phyloP scores from a whole-genome alignment of 805 yeast genomes.

The Candida morakotiae region DNA sequence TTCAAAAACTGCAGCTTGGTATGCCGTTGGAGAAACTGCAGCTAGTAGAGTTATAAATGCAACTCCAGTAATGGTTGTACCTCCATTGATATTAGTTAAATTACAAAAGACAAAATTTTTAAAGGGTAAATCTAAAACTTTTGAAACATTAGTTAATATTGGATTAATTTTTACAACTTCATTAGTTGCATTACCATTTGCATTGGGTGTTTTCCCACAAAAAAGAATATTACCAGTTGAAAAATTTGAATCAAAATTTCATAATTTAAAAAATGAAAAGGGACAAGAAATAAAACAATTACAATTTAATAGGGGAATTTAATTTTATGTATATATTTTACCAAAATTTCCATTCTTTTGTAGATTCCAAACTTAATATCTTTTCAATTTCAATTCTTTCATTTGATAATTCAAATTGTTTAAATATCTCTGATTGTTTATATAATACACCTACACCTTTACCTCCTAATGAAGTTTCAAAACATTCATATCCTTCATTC shows the following conservation, averaged over 20 bases:
- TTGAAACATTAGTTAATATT: conserved; percentile 70
- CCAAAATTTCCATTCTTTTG: conserved; percentile 61
- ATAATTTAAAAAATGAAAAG: conserved; percentile 52
- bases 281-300: conserved; percentile 59
- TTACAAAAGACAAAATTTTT: conserved; percentile 65
- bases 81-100: conserved; percentile 79
- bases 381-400: conserved; percentile 46
- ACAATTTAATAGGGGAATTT: conserved; percentile 93
- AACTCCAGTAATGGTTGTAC: conserved; percentile 95
- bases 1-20: conserved; percentile 81
- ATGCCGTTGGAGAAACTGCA: conserved; percentile 97
- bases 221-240: conserved; percentile 57
- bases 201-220: conserved; percentile 94
- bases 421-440: conserved; percentile 19
- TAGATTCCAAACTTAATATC: conserved; percentile 39
- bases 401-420: conserved; percentile 33
- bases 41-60: conserved; percentile 92
- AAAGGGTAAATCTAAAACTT: conserved; percentile 60
- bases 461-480: conserved; percentile 82
- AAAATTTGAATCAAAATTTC: conserved; percentile 63
- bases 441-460: conserved; percentile 69
- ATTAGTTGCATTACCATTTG: conserved; percentile 87
- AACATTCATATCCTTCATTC: conserved; percentile 62
- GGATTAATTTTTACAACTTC: conserved; percentile 85
- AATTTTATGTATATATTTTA: conserved; percentile 25